Percentiles rank a stretch among this genome's conserved stretches.
Conservation (phyloP, 1,284 basidiomycete species). For the Jaminaea rosea region DNA sequence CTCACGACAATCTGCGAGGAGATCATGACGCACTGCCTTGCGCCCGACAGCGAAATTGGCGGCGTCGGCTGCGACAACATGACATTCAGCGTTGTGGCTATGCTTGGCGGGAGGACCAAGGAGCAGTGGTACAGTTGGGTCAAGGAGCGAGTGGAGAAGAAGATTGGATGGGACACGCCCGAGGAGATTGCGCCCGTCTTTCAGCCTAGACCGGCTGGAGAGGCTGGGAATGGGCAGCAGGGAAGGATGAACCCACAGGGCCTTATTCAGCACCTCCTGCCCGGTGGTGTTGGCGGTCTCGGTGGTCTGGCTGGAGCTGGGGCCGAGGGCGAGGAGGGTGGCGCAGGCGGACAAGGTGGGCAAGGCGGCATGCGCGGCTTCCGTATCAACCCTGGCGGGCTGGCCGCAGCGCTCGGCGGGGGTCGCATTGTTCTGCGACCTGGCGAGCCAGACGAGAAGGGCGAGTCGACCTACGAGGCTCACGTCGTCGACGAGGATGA, state of each 20-base stretch:
- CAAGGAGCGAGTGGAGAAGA: constrained; percentile 67
- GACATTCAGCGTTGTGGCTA: constrained; percentile 84
- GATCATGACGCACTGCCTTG: constrained; percentile 86
- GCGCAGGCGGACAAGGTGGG: not conserved
- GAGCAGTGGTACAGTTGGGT: constrained; percentile 93
- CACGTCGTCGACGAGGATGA: constrained; percentile 37
- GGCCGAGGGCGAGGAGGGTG: constrained; percentile 21
- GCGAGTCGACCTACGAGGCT: constrained; percentile 36
- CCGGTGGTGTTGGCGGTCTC: too few relatives aligned
- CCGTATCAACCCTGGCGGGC: constrained; percentile 17
- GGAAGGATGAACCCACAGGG: constrained; percentile 26
- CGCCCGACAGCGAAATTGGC: constrained; percentile 82
- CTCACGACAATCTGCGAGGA: constrained; percentile 75
- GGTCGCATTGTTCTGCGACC: constrained; percentile 41
- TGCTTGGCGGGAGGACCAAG: constrained; percentile 75
- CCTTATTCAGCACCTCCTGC: constrained; percentile 38
- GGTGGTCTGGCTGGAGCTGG: constrained; percentile 30
- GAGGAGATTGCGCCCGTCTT: constrained; percentile 49
- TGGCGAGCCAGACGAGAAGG: constrained; percentile 25
- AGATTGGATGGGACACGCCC: constrained; percentile 66
- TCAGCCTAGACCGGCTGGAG: constrained; percentile 43
- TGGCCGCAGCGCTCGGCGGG: constrained; percentile 32
- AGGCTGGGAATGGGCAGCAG: constrained; percentile 1
- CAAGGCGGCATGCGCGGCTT: not conserved
- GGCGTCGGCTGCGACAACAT: constrained; percentile 99